These are phyloP conservation scores for Patellifolia procumbens DNA, from an alignment of 179 eudicot genomes.

Conservation along the genomic window DNA sequence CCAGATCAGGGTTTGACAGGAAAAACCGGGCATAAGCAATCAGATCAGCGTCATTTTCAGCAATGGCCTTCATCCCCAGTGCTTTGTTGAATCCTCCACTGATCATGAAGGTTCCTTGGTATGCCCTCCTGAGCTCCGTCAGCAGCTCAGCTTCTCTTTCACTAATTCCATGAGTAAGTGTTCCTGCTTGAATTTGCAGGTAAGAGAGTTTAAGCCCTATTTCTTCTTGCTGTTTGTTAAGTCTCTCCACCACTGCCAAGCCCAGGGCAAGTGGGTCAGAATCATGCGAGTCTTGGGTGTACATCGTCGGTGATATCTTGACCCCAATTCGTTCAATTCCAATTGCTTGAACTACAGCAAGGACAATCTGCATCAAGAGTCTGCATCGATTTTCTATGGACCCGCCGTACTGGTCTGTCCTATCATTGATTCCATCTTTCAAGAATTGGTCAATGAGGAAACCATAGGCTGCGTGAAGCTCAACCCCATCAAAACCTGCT, in stretches of 20 bases:
- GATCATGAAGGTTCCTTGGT: conserved; percentile 61
- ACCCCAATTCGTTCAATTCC: conserved; percentile 65
- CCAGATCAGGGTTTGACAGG: conserved; percentile 81
- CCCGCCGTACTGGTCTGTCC: conserved; percentile 71
- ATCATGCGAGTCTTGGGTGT: conserved; percentile 68
- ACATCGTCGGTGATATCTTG: conserved; percentile 71
- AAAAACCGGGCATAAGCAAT: conserved; percentile 71
- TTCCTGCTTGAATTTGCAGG: conserved; percentile 71
- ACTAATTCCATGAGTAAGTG: conserved; percentile 49
- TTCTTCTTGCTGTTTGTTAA: conserved; percentile 51
- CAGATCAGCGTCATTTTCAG: conserved; percentile 72
- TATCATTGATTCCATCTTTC: conserved; percentile 73
- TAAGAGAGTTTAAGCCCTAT: conserved; percentile 49
- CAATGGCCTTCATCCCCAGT: conserved; percentile 62
- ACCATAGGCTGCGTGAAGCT: conserved; percentile 81
- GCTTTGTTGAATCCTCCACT: conserved; percentile 68
- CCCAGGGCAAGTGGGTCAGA: conserved; percentile 78
- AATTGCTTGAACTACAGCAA: conserved; percentile 32
- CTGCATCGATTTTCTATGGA: conserved; percentile 53
- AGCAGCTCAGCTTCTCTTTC: conserved; percentile 47
- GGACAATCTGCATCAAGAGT: conserved; percentile 32
- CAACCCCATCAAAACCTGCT: conserved; percentile 93
- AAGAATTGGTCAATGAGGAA: conserved; percentile 80
- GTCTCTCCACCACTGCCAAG: conserved; percentile 57
- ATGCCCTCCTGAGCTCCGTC: conserved; percentile 54